Percentiles rank a stretch among this genome's conserved stretches.
These are phyloP conservation scores for Musa beccarii DNA, from an alignment of 176 grass and related monocot species.

Conservation along the genomic window DNA sequence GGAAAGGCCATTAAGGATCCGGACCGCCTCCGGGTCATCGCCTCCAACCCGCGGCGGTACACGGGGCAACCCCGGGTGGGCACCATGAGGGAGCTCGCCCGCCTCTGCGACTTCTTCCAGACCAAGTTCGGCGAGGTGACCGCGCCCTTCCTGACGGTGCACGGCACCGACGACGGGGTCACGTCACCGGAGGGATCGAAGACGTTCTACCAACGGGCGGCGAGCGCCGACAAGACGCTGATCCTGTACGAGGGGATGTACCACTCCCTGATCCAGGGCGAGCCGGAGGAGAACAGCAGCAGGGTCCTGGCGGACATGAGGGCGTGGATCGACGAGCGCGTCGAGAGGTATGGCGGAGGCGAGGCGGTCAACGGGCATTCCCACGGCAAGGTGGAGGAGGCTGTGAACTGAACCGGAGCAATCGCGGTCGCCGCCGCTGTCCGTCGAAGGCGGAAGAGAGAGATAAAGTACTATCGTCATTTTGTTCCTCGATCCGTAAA, in stretches of 20 bases:
- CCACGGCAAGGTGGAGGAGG: too few species aligned
- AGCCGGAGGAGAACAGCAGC: conserved; percentile 53
- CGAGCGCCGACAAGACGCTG: conserved; percentile 45
- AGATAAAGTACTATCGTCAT: too few species aligned
- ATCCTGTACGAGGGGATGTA: conserved; percentile 63
- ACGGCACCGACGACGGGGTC: conserved; percentile 51
- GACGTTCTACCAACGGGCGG: conserved; percentile 49
- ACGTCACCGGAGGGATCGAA: conserved; percentile 50
- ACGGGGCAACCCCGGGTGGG: conserved; percentile 41
- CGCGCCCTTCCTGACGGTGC: conserved; percentile 47
- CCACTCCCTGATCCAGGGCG: conserved; percentile 62
- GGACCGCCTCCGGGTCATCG: conserved; percentile 37
- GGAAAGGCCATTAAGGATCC: conserved; percentile 34
- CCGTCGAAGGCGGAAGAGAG: too few species aligned
- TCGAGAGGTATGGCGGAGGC: conserved; percentile 28
- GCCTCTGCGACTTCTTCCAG: conserved; percentile 35
- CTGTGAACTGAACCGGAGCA: too few species aligned
- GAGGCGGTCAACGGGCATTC: too few species aligned
- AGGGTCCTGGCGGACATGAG: conserved; percentile 56
- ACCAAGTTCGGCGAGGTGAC: conserved; percentile 35
- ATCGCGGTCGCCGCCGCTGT: too few species aligned
- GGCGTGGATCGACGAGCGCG: conserved; percentile 53
- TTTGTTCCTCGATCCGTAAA: too few species aligned
- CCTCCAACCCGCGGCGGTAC: conserved; percentile 46
- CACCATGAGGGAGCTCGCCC: conserved; percentile 60